Evolutionary conservation across 495 filamentous ascomycete species (phyloP).

Genomic region (Friedmanniomyces simplex): DNA sequence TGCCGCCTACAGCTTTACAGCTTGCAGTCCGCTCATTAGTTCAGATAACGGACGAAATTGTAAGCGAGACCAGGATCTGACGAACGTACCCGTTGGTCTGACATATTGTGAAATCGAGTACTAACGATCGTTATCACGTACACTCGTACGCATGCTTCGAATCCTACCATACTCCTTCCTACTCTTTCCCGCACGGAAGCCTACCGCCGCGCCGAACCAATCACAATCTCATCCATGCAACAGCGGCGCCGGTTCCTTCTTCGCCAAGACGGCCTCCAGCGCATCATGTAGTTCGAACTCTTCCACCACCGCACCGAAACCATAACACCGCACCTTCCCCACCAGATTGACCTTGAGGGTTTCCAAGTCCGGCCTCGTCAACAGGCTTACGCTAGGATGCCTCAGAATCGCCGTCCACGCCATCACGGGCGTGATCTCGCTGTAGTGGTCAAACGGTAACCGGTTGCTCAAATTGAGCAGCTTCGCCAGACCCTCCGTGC

Average conservation of each 20-base stretch:
- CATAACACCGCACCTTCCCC: conserved; percentile 83
- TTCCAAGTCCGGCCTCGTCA: conserved; percentile 61
- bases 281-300: conserved; percentile 89
- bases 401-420: conserved; percentile 73
- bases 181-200: too few relatives aligned
- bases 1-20: too few relatives aligned
- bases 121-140: too few relatives aligned
- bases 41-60: too few relatives aligned
- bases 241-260: conserved; percentile 29
- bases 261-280: conserved; percentile 58
- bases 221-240: not conserved
- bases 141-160: too few relatives aligned
- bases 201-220: too few relatives aligned
- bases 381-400: conserved; percentile 53
- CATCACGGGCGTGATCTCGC: conserved; percentile 93
- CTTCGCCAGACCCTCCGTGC: conserved; percentile 61
- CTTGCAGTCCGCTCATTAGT: too few relatives aligned
- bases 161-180: too few relatives aligned
- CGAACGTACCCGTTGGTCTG: too few relatives aligned
- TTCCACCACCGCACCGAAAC: conserved; percentile 79
- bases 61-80: too few relatives aligned
- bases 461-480: conserved; percentile 75
- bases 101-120: too few relatives aligned
- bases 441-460: conserved; percentile 59
- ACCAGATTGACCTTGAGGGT: conserved; percentile 60